Evolutionary conservation across 2,329 filamentous ascomycete genomes (phyloP).

Genomic region (Claviceps digitariae): DNA sequence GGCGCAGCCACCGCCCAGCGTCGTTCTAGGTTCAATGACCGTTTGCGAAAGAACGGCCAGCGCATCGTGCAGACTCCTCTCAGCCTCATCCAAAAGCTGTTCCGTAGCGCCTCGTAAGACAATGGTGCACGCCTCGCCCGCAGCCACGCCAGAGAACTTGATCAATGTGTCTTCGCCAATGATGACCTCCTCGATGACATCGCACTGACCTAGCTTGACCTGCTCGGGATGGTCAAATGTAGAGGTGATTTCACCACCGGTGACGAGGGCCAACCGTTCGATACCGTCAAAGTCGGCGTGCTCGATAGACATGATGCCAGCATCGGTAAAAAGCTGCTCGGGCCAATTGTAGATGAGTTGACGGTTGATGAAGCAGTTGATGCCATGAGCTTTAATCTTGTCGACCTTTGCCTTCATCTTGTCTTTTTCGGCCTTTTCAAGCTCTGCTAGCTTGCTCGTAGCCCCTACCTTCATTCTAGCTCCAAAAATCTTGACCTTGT

Average conservation of each 20-base stretch:
- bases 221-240: conserved; percentile 97
- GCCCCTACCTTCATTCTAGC: conserved; percentile 93
- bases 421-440: conserved; percentile 95
- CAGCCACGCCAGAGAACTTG: conserved; percentile 91
- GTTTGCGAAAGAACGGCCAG: conserved; percentile 94
- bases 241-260: conserved; percentile 90
- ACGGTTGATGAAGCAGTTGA: conserved; percentile 99
- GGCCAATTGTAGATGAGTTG: conserved; percentile 99
- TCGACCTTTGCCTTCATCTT: conserved; percentile 99
- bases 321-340: conserved; percentile 95
- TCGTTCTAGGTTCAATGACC: conserved; percentile 84
- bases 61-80: conserved; percentile 90
- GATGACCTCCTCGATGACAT: conserved; percentile 93
- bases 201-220: conserved; percentile 90
- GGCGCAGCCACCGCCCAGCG: conserved; percentile 86
- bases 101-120: conserved; percentile 93
- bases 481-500: conserved; percentile 99
- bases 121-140: conserved; percentile 89
- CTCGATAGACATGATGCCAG: conserved; percentile 96
- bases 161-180: conserved; percentile 97
- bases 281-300: conserved; percentile 98
- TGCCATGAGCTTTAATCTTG: conserved; percentile 94
- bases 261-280: conserved; percentile 86
- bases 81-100: conserved; percentile 91
- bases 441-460: conserved; percentile 91